Conservation (phyloP, 331 rosid species). For the Rosa hybrid region DNA sequence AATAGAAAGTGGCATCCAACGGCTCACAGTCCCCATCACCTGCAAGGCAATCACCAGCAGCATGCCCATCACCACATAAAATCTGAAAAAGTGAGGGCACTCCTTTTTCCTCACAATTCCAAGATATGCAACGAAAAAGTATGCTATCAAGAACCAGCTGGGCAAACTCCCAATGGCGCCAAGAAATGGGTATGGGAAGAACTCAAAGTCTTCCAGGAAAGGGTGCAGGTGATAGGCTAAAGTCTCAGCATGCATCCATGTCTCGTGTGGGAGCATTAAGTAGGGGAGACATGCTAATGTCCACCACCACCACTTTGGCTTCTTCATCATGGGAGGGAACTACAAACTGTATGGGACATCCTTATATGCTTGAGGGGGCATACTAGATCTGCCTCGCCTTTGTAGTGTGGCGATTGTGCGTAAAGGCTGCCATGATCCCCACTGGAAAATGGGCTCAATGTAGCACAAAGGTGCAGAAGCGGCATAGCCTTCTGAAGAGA, state of each 20-base stretch:
- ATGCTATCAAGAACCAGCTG: constrained; percentile 93
- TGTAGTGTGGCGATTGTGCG: constrained; percentile 53
- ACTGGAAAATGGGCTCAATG: constrained; percentile 49
- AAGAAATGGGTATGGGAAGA: constrained; percentile 80
- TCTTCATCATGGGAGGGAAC: constrained; percentile 86
- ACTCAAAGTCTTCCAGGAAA: constrained; percentile 59
- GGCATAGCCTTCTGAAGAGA: constrained; percentile 42
- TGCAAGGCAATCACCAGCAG: constrained; percentile 83
- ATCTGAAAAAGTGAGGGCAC: constrained; percentile 97
- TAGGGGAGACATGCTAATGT: constrained; percentile 86
- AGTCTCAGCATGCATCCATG: constrained; percentile 98
- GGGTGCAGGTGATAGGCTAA: constrained; percentile 85
- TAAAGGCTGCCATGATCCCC: constrained; percentile 54
- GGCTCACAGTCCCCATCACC: constrained; percentile 84
- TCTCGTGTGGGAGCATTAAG: constrained; percentile 90
- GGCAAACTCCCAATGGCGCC: constrained; percentile 75
- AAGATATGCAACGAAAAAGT: constrained; percentile 84
- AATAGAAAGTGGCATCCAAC: constrained; percentile 79
- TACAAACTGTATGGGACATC: constrained; percentile 80
- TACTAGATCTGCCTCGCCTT: constrained; percentile 25
- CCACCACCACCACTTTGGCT: constrained; percentile 98
- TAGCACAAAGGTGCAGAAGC: constrained; percentile 47
- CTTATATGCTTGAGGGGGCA: constrained; percentile 65
- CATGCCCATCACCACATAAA: constrained; percentile 94
- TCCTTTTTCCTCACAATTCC: constrained; percentile 93